Percentiles rank a stretch among this genome's conserved stretches.
Conservation (phyloP, 2,329 filamentous ascomycete species). For the Plenodomus biglobosus region DNA sequence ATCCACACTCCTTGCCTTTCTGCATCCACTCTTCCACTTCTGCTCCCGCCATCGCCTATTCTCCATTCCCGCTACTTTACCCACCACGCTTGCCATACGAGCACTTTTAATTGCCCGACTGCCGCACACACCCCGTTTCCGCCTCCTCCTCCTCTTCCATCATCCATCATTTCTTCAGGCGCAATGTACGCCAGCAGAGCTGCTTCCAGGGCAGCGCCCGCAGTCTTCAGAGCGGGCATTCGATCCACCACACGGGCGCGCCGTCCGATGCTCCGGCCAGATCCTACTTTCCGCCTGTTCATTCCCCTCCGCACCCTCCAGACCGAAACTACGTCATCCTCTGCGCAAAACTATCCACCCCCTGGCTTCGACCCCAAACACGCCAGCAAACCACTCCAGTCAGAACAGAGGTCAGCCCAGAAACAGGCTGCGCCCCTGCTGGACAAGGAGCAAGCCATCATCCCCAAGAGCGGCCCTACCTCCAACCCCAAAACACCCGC, state of each 20-base stretch:
- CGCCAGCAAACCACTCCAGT: constrained; percentile 79
- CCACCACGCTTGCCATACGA: not conserved
- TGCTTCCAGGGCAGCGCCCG: constrained; percentile 50
- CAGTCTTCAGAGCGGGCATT: constrained; percentile 50
- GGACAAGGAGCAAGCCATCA: constrained; percentile 37
- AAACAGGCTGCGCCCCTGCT: constrained; percentile 24
- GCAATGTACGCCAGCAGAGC: constrained; percentile 52
- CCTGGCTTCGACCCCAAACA: constrained; percentile 89
- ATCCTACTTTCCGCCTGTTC: constrained; percentile 61
- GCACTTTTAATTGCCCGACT: not conserved
- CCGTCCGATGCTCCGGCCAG: constrained; percentile 51
- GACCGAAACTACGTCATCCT: constrained; percentile 59
- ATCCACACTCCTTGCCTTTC: not conserved
- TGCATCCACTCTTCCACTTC: not conserved
- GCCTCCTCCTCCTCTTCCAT: not conserved
- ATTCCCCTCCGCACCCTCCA: constrained; percentile 56
- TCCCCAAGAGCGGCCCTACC: constrained; percentile 46
- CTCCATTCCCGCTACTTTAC: not conserved
- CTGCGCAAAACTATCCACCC: constrained; percentile 65
- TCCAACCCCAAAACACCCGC: constrained; percentile 52
- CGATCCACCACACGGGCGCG: constrained; percentile 46
- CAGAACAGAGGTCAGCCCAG: constrained; percentile 51
- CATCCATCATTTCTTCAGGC: constrained; percentile 9
- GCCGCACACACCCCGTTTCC: not conserved
- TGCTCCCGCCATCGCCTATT: not conserved